Percentiles rank a stretch among this genome's conserved stretches.
phyloP scores from a whole-genome alignment of 1,284 basidiomycete genomes.

The Apiotrichum montevideense region DNA sequence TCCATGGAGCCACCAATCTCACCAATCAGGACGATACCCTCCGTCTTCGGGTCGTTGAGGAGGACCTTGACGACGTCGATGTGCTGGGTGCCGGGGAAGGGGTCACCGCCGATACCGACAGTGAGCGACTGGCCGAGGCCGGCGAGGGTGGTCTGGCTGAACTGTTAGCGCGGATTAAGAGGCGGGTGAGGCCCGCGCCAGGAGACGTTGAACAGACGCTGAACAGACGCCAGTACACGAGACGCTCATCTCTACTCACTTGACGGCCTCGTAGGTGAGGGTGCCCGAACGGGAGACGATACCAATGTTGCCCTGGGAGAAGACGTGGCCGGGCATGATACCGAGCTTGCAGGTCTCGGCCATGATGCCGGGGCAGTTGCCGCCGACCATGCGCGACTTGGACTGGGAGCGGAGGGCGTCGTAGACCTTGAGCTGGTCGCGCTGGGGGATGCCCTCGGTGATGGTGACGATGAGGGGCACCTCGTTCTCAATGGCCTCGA shows the following conservation, averaged over 20 bases:
- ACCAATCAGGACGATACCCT: slow-evolving; percentile 96
- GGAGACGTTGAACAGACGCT: neutral
- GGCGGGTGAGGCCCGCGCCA: too few species aligned
- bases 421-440: slow-evolving; percentile 89
- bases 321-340: slow-evolving; percentile 97
- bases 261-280: slow-evolving; percentile 48
- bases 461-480: slow-evolving; percentile 94
- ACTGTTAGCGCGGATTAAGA: slow-evolving; percentile 38
- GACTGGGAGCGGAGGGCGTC: slow-evolving; percentile 91
- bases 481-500: slow-evolving; percentile 96
- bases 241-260: slow-evolving; percentile 25
- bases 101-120: slow-evolving; percentile 97
- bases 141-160: slow-evolving; percentile 80
- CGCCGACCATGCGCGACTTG: slow-evolving; percentile 85
- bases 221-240: too few species aligned
- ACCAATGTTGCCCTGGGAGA: slow-evolving; percentile 91
- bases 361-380: slow-evolving; percentile 96
- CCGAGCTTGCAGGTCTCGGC: slow-evolving; percentile 99
- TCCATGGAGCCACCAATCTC: slow-evolving; percentile 99
- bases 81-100: slow-evolving; percentile 82
- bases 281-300: slow-evolving; percentile 95
- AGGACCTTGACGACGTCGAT: slow-evolving; percentile 95
- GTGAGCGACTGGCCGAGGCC: slow-evolving; percentile 96
- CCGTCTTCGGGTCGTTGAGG: slow-evolving; percentile 84
- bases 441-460: slow-evolving; percentile 94